Evolutionary conservation across 176 grass and related monocot genomes (phyloP), one percentile per base, ranked within the genome.

Genomic region (Eremochloa ophiuroides): DNA sequence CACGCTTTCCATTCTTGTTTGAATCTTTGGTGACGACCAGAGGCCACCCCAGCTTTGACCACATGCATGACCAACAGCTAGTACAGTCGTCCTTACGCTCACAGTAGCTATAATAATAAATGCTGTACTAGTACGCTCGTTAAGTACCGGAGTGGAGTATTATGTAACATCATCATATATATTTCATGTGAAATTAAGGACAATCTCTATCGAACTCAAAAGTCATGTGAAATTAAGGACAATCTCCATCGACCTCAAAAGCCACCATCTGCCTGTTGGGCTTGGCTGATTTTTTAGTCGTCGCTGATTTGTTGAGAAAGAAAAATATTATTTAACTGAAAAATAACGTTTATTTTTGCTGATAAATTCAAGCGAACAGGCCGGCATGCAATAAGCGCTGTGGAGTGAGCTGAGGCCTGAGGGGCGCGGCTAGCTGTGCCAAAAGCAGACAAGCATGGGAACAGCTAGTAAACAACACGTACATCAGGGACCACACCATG

Each of bases 401-500:
- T 82, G 39, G 65, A 16, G 74, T 13, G 46, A 17, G 65, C 16
- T 50, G 46, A 50, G 15, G 43, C 2, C 15, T 50, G 47, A 50
- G 8, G 8, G 48, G 3, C 16, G 14, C 16, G 68, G 9, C 40
- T 16, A 6, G 64, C 63, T 5, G 76, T 30, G 71, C 29, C 69
- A 62, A 78, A 80, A 69, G 91, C 78, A 85, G 83, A 82, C 76
- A 85, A 81, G 85, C 74, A 82, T 80, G 61, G 63, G 89, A 77
- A 83, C 71, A 93, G 34, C 34, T 0, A 81, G 88, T 91, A 86
- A 83, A 76, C 80, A 86, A 71, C 86, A 76, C 60, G 66, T 81
- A 78, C 83, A 72, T 70, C 79, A 72, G 80, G 78, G 83, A 79
- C 83, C 79, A 90, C 88, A 41, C 14, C 77, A 82, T 81, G 87